Evolutionary conservation across 768 basidiomycete species (phyloP).

Genomic region (Tricholoma terreum): DNA sequence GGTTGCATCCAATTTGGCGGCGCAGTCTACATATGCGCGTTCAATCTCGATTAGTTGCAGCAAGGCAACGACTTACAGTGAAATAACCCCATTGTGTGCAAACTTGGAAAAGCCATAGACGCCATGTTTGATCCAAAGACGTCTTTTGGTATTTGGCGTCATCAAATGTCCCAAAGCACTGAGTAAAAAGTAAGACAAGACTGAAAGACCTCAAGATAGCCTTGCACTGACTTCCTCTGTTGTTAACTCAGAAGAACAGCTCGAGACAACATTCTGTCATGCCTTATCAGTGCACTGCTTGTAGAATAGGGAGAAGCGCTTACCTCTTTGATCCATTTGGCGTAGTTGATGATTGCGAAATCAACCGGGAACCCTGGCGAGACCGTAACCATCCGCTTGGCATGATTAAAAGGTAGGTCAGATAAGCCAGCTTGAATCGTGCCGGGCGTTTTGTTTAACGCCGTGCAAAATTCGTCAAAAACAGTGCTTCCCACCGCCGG

Average conservation of each 20-base stretch:
- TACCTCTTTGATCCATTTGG: constrained; percentile 71
- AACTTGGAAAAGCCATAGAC: constrained; percentile 87
- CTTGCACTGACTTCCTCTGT: constrained; percentile 31
- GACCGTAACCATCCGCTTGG: constrained; percentile 46
- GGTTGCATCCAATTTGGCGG: constrained; percentile 70
- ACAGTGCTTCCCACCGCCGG: constrained; percentile 55
- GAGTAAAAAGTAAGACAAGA: background rate
- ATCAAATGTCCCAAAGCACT: constrained; percentile 89
- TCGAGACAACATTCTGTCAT: constrained; percentile 48
- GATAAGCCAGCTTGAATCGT: constrained; percentile 26
- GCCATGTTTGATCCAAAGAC: constrained; percentile 72
- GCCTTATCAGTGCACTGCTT: background rate
- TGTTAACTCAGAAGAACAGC: constrained; percentile 47
- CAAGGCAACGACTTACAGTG: constrained; percentile 43
- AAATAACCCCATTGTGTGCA: constrained; percentile 98
- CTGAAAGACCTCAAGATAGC: background rate
- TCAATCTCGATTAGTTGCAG: background rate
- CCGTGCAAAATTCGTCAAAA: constrained; percentile 69
- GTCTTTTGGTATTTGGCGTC: constrained; percentile 61
- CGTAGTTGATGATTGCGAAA: constrained; percentile 68
- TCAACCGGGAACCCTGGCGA: constrained; percentile 50
- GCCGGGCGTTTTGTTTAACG: constrained; percentile 46
- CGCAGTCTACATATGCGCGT: constrained; percentile 47
- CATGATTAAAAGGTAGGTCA: constrained; percentile 45
- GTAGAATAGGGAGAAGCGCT: constrained; percentile 6